Base-by-base conservation (phyloP, 805 yeast species). In the Nadsonia fulvescens region DNA sequence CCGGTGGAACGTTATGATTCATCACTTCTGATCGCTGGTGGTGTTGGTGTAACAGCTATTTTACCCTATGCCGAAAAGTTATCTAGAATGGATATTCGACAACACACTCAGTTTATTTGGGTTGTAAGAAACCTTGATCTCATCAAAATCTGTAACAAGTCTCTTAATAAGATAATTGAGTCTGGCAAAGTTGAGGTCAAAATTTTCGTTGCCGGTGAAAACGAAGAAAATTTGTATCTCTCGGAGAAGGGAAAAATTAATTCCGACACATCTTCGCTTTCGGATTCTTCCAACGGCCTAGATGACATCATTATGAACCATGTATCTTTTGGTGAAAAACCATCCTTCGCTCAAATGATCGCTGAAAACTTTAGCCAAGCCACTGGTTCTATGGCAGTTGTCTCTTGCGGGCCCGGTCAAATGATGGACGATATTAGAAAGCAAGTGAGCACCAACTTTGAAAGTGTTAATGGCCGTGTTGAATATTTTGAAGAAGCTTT, bases 401-500 rank as follows among this genome's bases (percentile, higher is more conserved):
- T 70, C 20, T 53, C 65, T 9, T 73, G 82, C 51, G 82, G 81
- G 5, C 75, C 71, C 24, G 60, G 66, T 17, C 28, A 44, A 4
- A 60, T 70, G 60, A 69, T 59, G 36, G 82, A 71, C 39, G 57
- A 51, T 3, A 36, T 69, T 12, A 58, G 86, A 40, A 42, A 51
- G 20, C 43, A 59, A 4, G 61, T 70, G 3, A 53, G 61, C 1
- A 35, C 49, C 8, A 46, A 55, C 23, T 44, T 71, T 15, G 46
- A 47, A 8, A 34, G 46, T 15, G 47, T 56, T 13, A 46, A 50
- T 3, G 53, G 59, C 25, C 53, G 73, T 26, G 58, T 76, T n/a
- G 79, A 73, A 31, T 66, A 66, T 40, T 65, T 55, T 42, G 89
- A 77, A 42, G 81, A 74, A 43, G 51, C 71, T 23, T 79, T 73